Conservation (phyloP, 2,329 filamentous ascomycete genomes). For the Bipolaris zeicola region DNA sequence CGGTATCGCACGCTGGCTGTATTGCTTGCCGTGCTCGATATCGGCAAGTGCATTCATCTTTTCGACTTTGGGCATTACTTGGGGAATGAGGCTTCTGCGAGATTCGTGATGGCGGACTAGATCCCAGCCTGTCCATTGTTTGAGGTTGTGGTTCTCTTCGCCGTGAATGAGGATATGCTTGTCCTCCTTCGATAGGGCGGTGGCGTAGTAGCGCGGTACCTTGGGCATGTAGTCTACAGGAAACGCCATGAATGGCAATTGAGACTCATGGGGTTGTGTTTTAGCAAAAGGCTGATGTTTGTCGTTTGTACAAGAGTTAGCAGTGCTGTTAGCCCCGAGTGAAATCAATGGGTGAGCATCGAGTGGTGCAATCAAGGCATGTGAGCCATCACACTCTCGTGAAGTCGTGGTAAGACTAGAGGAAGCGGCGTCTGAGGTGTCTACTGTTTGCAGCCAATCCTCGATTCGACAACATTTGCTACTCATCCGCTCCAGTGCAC, state of each 20-base stretch:
- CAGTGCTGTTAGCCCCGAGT: neutral
- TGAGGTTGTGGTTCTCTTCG: conserved; percentile 28
- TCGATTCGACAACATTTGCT: neutral
- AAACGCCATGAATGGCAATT: conserved; percentile 1
- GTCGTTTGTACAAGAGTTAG: neutral
- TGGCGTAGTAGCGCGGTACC: conserved; percentile 29
- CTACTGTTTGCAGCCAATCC: neutral
- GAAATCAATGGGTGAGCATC: neutral
- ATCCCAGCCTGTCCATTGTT: conserved; percentile 20
- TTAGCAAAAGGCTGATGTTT: neutral
- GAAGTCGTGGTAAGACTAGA: no score
- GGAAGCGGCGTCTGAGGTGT: neutral
- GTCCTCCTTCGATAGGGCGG: conserved; percentile 24
- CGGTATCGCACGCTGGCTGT: conserved; percentile 7
- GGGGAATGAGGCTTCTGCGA: conserved; percentile 17
- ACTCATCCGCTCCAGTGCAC: neutral
- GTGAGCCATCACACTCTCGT: neutral
- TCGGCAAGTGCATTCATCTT: conserved; percentile 7
- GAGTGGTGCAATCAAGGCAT: neutral
- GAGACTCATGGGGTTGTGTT: neutral
- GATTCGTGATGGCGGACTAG: conserved; percentile 13
- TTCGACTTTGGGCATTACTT: conserved; percentile 10
- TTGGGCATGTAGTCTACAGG: neutral
- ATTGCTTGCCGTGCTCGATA: conserved; percentile 19
- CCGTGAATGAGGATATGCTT: conserved; percentile 21